Base-by-base conservation (phyloP, 345 rosid genomes). In the Populus nigra region DNA sequence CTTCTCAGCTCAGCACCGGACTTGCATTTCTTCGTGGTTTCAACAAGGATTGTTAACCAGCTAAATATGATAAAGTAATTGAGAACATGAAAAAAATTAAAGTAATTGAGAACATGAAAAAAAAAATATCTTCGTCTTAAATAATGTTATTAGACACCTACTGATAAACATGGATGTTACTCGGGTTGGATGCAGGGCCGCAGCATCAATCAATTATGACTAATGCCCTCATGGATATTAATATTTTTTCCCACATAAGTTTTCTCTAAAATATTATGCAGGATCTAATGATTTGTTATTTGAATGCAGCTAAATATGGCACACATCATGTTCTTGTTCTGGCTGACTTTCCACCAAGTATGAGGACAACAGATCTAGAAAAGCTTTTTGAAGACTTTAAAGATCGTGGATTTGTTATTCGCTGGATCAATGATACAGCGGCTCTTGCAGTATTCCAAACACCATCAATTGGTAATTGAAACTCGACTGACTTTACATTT, bases 401-500 rank as follows among this genome's bases (percentile, higher is more conserved):
- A 77, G 93, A 84, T 72, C 80, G 63, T 49, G 92, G 87, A 77
- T 74, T 93, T 76, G 85, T 84, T 75, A 90, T 96, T 85, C 93
- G 93, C 77, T 96, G 99, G 98, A 91, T 93, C 72, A 90, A 89
- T 86, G 97, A 96, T 80, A 95, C 94, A 74, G 76, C 85, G 18
- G 98, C 99, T 13, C 92, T 93, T 83, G 98, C 96, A 69, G 99
- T 95, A 57, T 93, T 95, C 80, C 87, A 74, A 82, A 84, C 91
- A 66, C 94, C 99, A 17, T 83, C 92, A 72, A 72, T 79, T 49
- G 98, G 99, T 93, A 91, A 80, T 4, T 61, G 43, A 73, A 23
- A 55, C 38, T 74, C 25, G 45, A 68, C 38, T 73, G 62, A 15
- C 63, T 29, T 65, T 43, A 63, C 33, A 53, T 59, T 49, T 67